phyloP scores from a whole-genome alignment of 2,329 filamentous ascomycete species.

The Fusarium pseudograminearum region DNA sequence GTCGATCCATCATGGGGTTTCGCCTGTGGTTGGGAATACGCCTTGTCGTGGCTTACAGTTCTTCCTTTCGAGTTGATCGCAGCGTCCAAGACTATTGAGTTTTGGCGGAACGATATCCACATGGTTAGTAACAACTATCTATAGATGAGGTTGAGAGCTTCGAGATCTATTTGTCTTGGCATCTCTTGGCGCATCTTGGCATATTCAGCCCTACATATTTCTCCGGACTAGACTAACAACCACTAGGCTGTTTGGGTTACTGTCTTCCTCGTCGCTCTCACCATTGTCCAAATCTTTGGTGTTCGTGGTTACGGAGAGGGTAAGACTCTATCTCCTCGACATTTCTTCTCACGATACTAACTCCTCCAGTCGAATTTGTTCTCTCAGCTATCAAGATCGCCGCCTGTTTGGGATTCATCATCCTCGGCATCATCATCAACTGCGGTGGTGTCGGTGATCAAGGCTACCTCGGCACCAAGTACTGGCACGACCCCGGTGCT shows the following conservation, averaged over 20 bases:
- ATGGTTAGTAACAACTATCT: conserved; percentile 51
- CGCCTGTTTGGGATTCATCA: conserved; percentile 58
- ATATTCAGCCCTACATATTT: neutral
- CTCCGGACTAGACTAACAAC: conserved; percentile 2
- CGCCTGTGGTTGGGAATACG: conserved; percentile 96
- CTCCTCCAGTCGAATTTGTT: conserved; percentile 75
- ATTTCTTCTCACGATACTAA: neutral
- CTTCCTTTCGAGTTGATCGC: conserved; percentile 89
- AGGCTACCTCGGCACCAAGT: conserved; percentile 82
- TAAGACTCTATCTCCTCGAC: neutral
- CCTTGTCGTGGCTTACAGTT: conserved; percentile 86
- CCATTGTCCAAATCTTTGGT: conserved; percentile 86
- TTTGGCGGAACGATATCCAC: conserved; percentile 75
- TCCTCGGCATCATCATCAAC: conserved; percentile 88
- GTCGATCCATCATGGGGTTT: conserved; percentile 95
- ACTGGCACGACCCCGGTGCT: conserved; percentile 83
- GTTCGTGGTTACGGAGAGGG: conserved; percentile 88
- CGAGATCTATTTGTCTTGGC: neutral
- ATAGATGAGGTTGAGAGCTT: neutral
- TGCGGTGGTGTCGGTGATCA: conserved; percentile 79
- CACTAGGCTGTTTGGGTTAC: conserved; percentile 77
- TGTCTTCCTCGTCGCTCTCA: conserved; percentile 81
- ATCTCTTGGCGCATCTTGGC: conserved; percentile 8
- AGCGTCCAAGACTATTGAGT: conserved; percentile 83
- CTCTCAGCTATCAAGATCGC: conserved; percentile 82